phyloP scores from a whole-genome alignment of 1,139 yeast genomes.

The Geotrichum citri-aurantii region DNA sequence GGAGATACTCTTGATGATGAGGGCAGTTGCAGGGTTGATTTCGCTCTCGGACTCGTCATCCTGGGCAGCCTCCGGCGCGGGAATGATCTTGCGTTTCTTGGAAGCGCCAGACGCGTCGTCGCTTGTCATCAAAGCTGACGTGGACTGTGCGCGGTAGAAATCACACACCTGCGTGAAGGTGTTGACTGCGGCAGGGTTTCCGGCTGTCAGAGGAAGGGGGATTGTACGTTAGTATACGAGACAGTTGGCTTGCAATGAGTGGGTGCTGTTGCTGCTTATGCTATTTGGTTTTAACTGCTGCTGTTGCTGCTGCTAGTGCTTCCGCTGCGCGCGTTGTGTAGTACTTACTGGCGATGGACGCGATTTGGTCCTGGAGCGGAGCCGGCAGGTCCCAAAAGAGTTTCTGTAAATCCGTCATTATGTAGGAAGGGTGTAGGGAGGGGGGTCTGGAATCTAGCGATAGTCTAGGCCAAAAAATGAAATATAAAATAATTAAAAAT shows the following conservation, averaged over 20 bases:
- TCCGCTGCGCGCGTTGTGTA: neutral
- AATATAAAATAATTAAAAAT: no score
- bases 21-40: conserved; percentile 3
- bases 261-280: neutral
- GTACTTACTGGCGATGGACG: neutral
- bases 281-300: neutral
- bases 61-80: neutral
- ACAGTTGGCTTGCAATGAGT: no score
- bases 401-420: neutral
- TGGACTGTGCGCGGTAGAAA: conserved; percentile 1
- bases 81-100: conserved; percentile 8
- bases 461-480: no score
- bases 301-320: neutral
- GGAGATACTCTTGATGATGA: conserved; percentile 12
- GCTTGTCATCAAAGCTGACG: neutral
- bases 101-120: neutral
- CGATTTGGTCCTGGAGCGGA: neutral
- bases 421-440: neutral
- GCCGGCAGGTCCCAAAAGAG: neutral
- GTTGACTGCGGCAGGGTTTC: neutral
- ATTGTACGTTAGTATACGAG: neutral
- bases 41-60: neutral
- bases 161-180: conserved; percentile 5
- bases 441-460: no score
- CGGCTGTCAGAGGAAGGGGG: neutral